These are phyloP conservation scores for Lactarius evosmus DNA, from an alignment of 768 basidiomycete genomes.

Conservation along the genomic window DNA sequence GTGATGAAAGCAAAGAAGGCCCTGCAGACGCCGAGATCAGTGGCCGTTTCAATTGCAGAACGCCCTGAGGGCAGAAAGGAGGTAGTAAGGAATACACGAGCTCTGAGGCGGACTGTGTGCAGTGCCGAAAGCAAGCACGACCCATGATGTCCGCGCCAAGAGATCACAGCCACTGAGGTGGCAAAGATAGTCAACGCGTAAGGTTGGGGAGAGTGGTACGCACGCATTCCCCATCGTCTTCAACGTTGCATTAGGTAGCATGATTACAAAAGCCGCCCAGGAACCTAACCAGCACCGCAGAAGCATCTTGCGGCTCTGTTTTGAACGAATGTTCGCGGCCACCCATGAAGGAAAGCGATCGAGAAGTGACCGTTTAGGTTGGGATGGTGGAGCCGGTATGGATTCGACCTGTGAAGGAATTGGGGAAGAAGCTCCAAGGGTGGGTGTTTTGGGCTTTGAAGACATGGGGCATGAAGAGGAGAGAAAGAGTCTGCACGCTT, in stretches of 20 bases:
- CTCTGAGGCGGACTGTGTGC: too few species aligned
- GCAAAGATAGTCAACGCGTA: not conserved
- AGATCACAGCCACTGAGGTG: not conserved
- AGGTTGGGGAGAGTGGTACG: constrained; percentile 26
- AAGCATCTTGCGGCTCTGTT: constrained; percentile 39
- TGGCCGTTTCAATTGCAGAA: not conserved
- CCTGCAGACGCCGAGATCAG: constrained; percentile 28
- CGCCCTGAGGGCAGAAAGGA: not conserved
- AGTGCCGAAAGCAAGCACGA: not conserved
- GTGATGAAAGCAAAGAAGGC: constrained; percentile 46
- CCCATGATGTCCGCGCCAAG: not conserved
- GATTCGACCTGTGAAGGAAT: not conserved
- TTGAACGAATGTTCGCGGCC: constrained; percentile 36
- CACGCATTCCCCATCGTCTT: constrained; percentile 42
- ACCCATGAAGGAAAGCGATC: constrained; percentile 42
- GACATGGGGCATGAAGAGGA: constrained; percentile 21
- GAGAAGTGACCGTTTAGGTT: constrained; percentile 17
- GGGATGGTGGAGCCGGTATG: not conserved
- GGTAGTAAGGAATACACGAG: not conserved
- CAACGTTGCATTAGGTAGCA: constrained; percentile 41
- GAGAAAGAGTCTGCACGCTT: not conserved
- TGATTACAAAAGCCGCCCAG: constrained; percentile 40
- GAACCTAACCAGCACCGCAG: constrained; percentile 43
- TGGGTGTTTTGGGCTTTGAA: constrained; percentile 11
- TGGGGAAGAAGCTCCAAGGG: constrained; percentile 1